Percentiles rank a stretch among this genome's conserved stretches.
Conservation (phyloP, 441 rosid species). For the Erysimum pusillum region DNA sequence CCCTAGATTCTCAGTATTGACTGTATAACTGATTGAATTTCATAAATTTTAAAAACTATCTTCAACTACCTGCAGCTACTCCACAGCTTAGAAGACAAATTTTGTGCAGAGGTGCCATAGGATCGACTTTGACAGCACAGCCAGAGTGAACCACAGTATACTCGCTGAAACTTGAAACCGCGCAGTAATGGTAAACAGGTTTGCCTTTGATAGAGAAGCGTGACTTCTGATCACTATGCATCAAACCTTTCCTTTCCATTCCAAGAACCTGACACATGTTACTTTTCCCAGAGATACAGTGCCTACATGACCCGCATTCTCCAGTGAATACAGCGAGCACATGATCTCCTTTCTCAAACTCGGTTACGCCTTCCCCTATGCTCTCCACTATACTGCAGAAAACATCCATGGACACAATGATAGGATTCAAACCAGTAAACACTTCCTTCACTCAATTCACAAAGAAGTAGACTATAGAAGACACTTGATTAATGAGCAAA, state of each 20-base stretch:
- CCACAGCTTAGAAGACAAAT: constrained; percentile 95
- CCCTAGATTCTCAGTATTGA: constrained; percentile 23
- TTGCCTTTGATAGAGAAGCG: constrained; percentile 83
- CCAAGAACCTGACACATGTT: constrained; percentile 88
- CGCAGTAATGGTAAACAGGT: constrained; percentile 87
- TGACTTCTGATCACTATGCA: constrained; percentile 82
- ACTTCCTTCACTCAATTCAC: constrained; percentile 9
- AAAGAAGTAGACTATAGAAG: neutral
- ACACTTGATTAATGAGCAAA: neutral
- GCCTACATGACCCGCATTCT: constrained; percentile 77
- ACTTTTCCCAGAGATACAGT: constrained; percentile 79
- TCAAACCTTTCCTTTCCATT: constrained; percentile 84
- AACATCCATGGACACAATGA: constrained; percentile 9
- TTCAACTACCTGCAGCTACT: constrained; percentile 60
- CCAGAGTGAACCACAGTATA: constrained; percentile 93
- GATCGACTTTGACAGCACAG: constrained; percentile 85
- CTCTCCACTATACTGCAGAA: constrained; percentile 86
- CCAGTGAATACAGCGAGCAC: constrained; percentile 87
- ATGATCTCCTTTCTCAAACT: constrained; percentile 84
- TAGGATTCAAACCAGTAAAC: neutral
- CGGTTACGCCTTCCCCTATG: constrained; percentile 78
- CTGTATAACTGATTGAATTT: no score
- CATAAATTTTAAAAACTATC: no score
- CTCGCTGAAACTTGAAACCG: constrained; percentile 95
- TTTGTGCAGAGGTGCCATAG: constrained; percentile 76